Base-by-base conservation (phyloP, 805 yeast species). In the Saturnispora bothae region DNA sequence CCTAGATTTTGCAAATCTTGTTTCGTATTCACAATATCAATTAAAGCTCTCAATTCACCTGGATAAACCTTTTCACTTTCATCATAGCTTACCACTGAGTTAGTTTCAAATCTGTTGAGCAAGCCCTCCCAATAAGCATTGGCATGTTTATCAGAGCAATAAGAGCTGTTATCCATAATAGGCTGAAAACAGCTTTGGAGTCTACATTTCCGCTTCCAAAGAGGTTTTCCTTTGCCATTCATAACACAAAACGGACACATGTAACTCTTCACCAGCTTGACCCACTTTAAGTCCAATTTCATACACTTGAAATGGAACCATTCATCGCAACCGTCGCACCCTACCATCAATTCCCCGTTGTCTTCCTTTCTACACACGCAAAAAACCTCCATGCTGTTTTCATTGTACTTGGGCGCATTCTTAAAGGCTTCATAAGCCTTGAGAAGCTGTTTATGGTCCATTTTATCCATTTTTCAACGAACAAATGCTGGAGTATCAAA, bases 281-380 rank as follows among this genome's bases (percentile, higher is more conserved):
- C 66, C 49, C 68, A 69, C 38, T 63, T 58, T 7, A 53, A 54
- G 36, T 76, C 66, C 27, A 85, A 53, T 37, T 67, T 68, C 68
- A 86, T 72, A 54, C 96, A 88, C 33, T 61, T 63, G 57, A 86
- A 83, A 58, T 88, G 96, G 53, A 69, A 88, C 96, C 96, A 88
- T 42, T 84, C 95, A 51, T 85, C 95, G 59, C 96, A 88, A 5
- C 84, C 88, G 54, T 86, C 96, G 54, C 96, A 86, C 0, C 82
- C 84, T n/a, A 88, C 81, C 96, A 88, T 88, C 53, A 86, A 61
- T 41, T 74, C 78, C 2, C 88, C 92, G 42, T 69, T 66, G 50
- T 88, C 96, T 0, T 85, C 80, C 43, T 69, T 70, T 28, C 92
- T 67, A 54, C 96, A 86, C 0, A 78, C 59, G 54, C 96, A 86